Evolutionary conservation across 179 eudicot species (phyloP).

Genomic region (Beta macrorhiza): DNA sequence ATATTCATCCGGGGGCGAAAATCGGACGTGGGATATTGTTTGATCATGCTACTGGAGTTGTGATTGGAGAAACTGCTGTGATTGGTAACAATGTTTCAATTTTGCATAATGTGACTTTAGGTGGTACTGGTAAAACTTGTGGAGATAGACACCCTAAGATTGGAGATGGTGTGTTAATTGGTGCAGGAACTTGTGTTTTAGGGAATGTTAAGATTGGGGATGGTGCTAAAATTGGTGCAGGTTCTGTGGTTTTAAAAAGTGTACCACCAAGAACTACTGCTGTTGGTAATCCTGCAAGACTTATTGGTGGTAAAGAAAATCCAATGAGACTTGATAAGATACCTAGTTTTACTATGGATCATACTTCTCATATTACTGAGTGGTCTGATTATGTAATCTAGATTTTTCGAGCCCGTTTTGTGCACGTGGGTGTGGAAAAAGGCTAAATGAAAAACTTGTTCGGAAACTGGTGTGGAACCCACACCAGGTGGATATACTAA

Average conservation of each 20-base stretch:
- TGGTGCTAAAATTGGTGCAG: conserved; percentile 69
- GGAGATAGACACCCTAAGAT: conserved; percentile 75
- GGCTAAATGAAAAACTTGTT: no score
- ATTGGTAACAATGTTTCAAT: conserved; percentile 68
- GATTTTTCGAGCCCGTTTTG: background rate
- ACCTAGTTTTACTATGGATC: conserved; percentile 67
- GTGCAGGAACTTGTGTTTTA: conserved; percentile 70
- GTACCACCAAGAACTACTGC: conserved; percentile 61
- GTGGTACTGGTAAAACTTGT: conserved; percentile 61
- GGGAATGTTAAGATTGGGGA: conserved; percentile 64
- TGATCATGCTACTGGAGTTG: conserved; percentile 80
- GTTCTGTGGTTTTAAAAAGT: conserved; percentile 64
- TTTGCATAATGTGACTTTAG: conserved; percentile 67
- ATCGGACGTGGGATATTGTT: conserved; percentile 63
- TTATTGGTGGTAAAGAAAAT: conserved; percentile 56
- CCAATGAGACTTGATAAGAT: conserved; percentile 40
- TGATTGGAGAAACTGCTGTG: conserved; percentile 73
- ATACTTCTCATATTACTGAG: conserved; percentile 49
- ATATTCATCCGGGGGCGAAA: conserved; percentile 66
- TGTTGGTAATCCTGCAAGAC: conserved; percentile 77
- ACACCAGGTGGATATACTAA: no score
- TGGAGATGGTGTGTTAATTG: conserved; percentile 74
- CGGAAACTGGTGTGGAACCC: no score
- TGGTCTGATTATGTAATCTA: conserved; percentile 68
- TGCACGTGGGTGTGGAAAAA: no score